These are phyloP conservation scores for Phlegmacium glaucopus DNA, from an alignment of 768 basidiomycete species.

Conservation along the genomic window DNA sequence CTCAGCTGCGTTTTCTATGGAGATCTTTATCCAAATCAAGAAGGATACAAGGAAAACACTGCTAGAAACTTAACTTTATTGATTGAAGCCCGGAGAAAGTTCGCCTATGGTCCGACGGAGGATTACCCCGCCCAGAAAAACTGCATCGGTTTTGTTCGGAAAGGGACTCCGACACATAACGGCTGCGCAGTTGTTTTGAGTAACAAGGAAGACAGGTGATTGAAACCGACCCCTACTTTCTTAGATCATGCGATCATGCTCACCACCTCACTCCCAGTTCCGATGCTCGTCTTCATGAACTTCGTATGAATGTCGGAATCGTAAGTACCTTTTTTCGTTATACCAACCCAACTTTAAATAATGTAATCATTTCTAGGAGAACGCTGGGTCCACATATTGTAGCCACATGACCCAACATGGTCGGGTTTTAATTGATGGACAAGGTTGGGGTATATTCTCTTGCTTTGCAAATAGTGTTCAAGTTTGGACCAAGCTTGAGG, in stretches of 20 bases:
- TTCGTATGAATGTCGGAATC: conserved; percentile 66
- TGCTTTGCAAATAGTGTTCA: conserved; percentile 54
- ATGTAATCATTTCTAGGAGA: conserved; percentile 20
- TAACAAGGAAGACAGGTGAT: conserved; percentile 46
- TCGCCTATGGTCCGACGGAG: conserved; percentile 59
- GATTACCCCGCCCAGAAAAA: conserved; percentile 54
- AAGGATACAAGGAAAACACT: conserved; percentile 56
- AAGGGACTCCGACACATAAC: conserved; percentile 47
- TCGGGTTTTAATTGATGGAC: conserved; percentile 39
- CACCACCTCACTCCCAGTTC: conserved; percentile 18
- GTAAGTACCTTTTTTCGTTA: conserved; percentile 35
- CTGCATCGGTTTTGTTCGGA: conserved; percentile 75
- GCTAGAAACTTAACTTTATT: conserved; percentile 51
- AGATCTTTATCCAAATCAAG: conserved; percentile 70
- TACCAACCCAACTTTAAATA: conserved; percentile 1
- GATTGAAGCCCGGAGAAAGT: conserved; percentile 58
- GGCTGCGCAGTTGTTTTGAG: conserved; percentile 76
- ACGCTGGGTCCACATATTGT: conserved; percentile 38
- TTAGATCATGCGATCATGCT: background rate
- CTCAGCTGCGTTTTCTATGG: conserved; percentile 85
- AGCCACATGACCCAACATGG: conserved; percentile 48
- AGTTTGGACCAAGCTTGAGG: conserved; percentile 48
- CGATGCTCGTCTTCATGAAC: conserved; percentile 33
- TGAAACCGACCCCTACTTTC: background rate
- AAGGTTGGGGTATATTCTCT: conserved; percentile 68